phyloP scores from a whole-genome alignment of 768 basidiomycete species.

The Tulasnella sp. region DNA sequence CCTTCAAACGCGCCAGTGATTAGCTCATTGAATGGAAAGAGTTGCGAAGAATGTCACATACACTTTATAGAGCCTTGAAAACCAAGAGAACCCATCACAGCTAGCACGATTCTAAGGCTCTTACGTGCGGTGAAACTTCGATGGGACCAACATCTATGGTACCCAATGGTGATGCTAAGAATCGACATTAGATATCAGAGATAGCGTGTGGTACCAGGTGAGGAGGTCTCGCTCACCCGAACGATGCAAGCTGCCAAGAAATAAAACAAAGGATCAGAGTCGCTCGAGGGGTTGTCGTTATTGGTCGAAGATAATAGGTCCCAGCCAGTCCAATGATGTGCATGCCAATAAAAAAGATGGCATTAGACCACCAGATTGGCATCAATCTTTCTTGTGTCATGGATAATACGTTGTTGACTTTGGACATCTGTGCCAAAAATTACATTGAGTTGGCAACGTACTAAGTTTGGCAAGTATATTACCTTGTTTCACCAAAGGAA shows the following conservation, averaged over 20 bases:
- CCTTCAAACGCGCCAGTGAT: not conserved
- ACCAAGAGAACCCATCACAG: constrained; percentile 54
- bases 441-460: too few species aligned
- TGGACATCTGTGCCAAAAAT: too few species aligned
- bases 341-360: constrained; percentile 40
- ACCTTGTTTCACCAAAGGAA: too few species aligned
- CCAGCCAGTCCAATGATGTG: constrained; percentile 48
- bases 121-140: constrained; percentile 48
- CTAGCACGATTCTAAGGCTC: constrained; percentile 44
- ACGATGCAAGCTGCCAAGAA: constrained; percentile 56
- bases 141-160: constrained; percentile 71
- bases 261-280: constrained; percentile 43
- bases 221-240: constrained; percentile 39
- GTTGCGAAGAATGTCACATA: constrained; percentile 32
- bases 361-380: constrained; percentile 49
- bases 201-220: not conserved
- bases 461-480: too few species aligned
- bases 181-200: constrained; percentile 26
- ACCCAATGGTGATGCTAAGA: constrained; percentile 66
- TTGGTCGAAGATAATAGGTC: constrained; percentile 36
- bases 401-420: not conserved
- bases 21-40: constrained; percentile 5
- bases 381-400: not conserved
- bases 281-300: constrained; percentile 29
- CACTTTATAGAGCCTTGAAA: constrained; percentile 68